These are phyloP conservation scores for Penicillium sp. DNA, from an alignment of 2,329 filamentous ascomycete genomes.

Conservation along the genomic window DNA sequence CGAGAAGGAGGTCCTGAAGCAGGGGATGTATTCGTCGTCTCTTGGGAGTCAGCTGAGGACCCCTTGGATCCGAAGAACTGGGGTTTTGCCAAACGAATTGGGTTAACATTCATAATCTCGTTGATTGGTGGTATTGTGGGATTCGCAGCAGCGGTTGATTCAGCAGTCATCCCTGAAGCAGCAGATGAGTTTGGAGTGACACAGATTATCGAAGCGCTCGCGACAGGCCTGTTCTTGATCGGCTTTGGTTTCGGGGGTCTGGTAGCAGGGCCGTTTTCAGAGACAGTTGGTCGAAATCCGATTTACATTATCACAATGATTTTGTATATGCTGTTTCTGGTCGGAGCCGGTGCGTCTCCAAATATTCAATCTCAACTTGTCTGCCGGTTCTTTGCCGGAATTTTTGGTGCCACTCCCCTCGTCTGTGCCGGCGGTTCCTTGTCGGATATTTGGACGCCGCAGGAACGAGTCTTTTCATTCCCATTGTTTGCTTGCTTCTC, in stretches of 20 bases:
- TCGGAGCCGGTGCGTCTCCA: constrained; percentile 46
- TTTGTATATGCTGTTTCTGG: constrained; percentile 48
- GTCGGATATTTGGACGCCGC: constrained; percentile 43
- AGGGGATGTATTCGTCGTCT: constrained; percentile 38
- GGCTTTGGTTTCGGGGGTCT: constrained; percentile 47
- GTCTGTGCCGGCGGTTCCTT: constrained; percentile 44
- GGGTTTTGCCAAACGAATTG: constrained; percentile 27
- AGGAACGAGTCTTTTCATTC: constrained; percentile 48
- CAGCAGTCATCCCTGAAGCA: constrained; percentile 42
- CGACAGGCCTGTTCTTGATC: constrained; percentile 44
- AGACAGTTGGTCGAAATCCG: constrained; percentile 46
- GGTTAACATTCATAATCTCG: constrained; percentile 33
- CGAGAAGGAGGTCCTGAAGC: constrained; percentile 22
- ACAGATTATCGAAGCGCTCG: constrained; percentile 42
- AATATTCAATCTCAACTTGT: constrained; percentile 46
- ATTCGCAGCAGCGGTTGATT: constrained; percentile 48
- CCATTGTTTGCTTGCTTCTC: constrained; percentile 48
- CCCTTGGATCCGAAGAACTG: constrained; percentile 46
- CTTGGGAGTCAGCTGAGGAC: constrained; percentile 39
- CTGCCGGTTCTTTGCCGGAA: constrained; percentile 48
- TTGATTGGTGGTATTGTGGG: constrained; percentile 47
- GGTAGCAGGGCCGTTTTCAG: constrained; percentile 46
- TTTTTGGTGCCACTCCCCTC: constrained; percentile 44
- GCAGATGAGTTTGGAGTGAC: constrained; percentile 41
- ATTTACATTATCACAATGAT: constrained; percentile 47